Percentiles rank a stretch among this genome's conserved stretches.
Conservation (phyloP, 164 flowering plant species). For the Magnolia kwangsiensis region DNA sequence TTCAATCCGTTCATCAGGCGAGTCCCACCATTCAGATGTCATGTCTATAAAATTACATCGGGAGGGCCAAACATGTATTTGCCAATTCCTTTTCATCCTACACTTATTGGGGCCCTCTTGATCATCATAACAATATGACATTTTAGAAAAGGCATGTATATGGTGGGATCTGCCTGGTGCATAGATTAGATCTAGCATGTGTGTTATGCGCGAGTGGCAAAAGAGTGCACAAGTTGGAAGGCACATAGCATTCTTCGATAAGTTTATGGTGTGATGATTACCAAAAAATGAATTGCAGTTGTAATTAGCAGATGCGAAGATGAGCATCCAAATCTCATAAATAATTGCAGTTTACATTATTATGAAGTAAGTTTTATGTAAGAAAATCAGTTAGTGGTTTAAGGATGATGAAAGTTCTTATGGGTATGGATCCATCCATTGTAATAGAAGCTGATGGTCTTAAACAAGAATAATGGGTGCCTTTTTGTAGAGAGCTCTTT, state of each 20-base stretch:
- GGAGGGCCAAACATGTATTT: background rate
- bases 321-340: too few species aligned
- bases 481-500: background rate
- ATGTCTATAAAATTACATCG: background rate
- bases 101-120: background rate
- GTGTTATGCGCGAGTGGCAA: background rate
- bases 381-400: background rate
- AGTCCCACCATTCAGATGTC: background rate
- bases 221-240: background rate
- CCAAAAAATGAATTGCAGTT: background rate
- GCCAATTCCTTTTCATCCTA: background rate
- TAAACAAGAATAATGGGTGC: background rate
- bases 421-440: background rate
- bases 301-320: background rate
- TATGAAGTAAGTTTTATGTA: too few species aligned
- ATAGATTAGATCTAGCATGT: background rate
- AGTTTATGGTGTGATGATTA: background rate
- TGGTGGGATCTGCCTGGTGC: background rate
- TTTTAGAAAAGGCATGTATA: background rate
- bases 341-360: too few species aligned
- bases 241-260: background rate
- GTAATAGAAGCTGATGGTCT: background rate
- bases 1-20: background rate
- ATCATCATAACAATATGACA: background rate
- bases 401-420: background rate